Evolutionary conservation across 306 rosid species (phyloP).

Genomic region (Inga laurina): DNA sequence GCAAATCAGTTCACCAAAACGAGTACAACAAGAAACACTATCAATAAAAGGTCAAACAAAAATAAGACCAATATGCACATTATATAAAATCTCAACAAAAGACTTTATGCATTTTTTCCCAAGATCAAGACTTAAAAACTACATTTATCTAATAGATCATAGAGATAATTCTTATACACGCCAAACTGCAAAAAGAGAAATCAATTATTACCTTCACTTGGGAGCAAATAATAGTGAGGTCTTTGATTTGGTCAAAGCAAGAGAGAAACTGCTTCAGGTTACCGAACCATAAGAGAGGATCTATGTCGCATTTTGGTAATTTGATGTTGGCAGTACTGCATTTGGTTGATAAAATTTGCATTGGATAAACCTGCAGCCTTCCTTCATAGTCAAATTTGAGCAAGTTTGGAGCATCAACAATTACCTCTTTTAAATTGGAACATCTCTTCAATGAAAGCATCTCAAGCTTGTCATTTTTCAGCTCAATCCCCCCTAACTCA

Average conservation of each 20-base stretch:
- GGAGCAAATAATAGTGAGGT: background rate
- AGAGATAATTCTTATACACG: too few relatives aligned
- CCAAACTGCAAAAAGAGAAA: background rate
- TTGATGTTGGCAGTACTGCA: background rate
- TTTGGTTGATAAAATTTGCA: background rate
- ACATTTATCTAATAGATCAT: too few relatives aligned
- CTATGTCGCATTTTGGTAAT: background rate
- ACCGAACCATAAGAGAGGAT: background rate
- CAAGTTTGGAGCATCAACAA: background rate
- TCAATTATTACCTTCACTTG: background rate
- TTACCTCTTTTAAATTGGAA: background rate
- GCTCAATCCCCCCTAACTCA: background rate
- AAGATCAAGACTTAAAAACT: too few relatives aligned
- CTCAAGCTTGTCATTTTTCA: background rate
- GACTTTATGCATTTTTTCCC: too few relatives aligned
- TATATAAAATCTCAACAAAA: too few relatives aligned
- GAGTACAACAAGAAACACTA: too few relatives aligned
- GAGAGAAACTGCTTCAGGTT: background rate
- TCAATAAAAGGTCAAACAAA: too few relatives aligned
- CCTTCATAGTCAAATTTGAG: background rate
- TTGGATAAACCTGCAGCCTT: background rate
- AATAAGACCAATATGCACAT: too few relatives aligned
- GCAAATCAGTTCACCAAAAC: too few relatives aligned
- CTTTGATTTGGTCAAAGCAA: background rate
- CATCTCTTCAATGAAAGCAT: background rate